Evolutionary conservation across 2,329 filamentous ascomycete genomes (phyloP).

Genomic region (Trichothecium roseum): DNA sequence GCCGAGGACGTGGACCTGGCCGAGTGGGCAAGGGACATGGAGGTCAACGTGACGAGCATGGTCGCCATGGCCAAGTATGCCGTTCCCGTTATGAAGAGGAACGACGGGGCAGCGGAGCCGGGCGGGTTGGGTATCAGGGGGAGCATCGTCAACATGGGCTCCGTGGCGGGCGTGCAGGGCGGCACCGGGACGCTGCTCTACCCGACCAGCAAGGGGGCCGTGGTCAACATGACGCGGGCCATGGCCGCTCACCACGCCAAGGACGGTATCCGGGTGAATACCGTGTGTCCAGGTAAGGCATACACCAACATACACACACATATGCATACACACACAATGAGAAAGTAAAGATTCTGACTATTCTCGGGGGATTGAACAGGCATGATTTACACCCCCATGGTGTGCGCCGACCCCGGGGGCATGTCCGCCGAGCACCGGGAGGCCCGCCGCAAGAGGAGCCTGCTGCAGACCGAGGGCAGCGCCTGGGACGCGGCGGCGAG

Average conservation of each 20-base stretch:
- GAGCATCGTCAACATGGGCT: slow-evolving; percentile 51
- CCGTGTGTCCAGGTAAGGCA: slow-evolving; percentile 31
- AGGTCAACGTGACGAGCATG: slow-evolving; percentile 56
- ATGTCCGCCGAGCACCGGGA: slow-evolving; percentile 28
- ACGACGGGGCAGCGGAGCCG: too few relatives aligned
- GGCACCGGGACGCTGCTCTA: slow-evolving; percentile 34
- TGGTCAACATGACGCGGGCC: slow-evolving; percentile 39
- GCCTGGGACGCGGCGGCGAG: slow-evolving; percentile 31
- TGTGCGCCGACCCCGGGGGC: slow-evolving; percentile 19
- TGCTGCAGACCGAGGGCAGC: slow-evolving; percentile 30
- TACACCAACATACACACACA: too few relatives aligned
- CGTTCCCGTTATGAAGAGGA: slow-evolving; percentile 48
- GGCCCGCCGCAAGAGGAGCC: slow-evolving; percentile 23
- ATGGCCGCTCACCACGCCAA: slow-evolving; percentile 39
- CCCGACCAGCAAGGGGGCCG: slow-evolving; percentile 35
- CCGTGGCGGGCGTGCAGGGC: slow-evolving; percentile 44
- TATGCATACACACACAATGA: too few relatives aligned
- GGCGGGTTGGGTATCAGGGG: slow-evolving; percentile 29
- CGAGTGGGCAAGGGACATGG: slow-evolving; percentile 44
- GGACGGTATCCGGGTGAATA: slow-evolving; percentile 37
- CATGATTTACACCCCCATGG: slow-evolving; percentile 39
- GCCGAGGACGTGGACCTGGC: slow-evolving; percentile 50
- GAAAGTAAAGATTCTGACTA: slow-evolving; percentile 4
- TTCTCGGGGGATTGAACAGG: too few relatives aligned
- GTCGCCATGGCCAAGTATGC: slow-evolving; percentile 52